Base-by-base conservation (phyloP, 306 rosid species). In the Begonia peltatifolia region DNA sequence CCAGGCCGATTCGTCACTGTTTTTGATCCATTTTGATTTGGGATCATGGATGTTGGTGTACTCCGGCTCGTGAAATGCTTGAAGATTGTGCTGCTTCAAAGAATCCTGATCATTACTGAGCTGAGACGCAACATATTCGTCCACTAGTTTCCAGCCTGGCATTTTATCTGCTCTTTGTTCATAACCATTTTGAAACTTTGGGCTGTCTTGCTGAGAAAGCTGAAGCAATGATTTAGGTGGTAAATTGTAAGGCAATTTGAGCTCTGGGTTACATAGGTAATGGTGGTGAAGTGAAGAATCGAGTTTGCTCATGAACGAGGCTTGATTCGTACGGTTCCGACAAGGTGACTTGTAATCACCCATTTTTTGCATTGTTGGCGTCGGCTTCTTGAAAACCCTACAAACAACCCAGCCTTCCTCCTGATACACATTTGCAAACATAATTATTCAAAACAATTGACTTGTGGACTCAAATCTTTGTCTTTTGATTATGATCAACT, bases 201-300 rank as follows among this genome's bases (percentile, higher is more conserved):
- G 94, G 76, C 87, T 84, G 46, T 81, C 93, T 6, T 83, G 70
- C 15, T 79, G 93, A 11, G 94, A 94, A 46, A 87, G 94, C 41
- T 84, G 94, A 46, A 81, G 87, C 57, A 84, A 84, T 4, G 78
- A 74, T 15, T 79, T 87, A 43, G 73, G 69, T 16, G 63, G 55
- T 11, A 52, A 35, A 0, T 47, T 63, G 73, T 68, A 74, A 18
- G 77, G 94, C 54, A 75, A 55, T 22, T 84, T 77, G 14, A 73
- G 66, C 66, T 87, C 92, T 50, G 75, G 78, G 65, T 84, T 84
- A 80, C 79, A 79, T 15, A 72, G 80, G 47, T 72, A 64, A 42
- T 56, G 59, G 44, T 66, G 56, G 25, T 57, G 60, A 12, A 23
- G 38, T 16, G 60, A 58, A 11, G 90, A 72, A 46, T 80, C 79